Evolutionary conservation across 352 stramenopile genomes (phyloP).

Genomic region (Stramenopiles sp.): DNA sequence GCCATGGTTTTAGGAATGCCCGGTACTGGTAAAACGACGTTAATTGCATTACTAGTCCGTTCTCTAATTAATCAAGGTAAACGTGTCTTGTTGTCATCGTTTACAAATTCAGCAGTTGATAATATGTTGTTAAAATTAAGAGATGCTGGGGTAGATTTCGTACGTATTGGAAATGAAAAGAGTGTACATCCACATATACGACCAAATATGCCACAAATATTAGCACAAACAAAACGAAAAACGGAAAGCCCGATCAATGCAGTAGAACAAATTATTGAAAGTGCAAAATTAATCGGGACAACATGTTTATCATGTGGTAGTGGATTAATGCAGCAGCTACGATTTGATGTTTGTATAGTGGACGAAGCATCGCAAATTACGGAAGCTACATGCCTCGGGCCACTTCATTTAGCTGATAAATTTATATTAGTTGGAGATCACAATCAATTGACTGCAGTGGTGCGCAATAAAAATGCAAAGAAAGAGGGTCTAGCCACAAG

Average conservation of each 20-base stretch:
- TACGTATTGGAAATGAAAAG: constrained; percentile 42
- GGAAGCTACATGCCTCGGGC: constrained; percentile 72
- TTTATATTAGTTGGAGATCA: constrained; percentile 95
- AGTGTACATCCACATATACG: constrained; percentile 45
- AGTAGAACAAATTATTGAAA: constrained; percentile 32
- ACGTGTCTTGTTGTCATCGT: constrained; percentile 83
- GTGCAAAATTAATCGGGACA: constrained; percentile 36
- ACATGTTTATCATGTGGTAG: constrained; percentile 48
- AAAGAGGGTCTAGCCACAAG: constrained; percentile 54
- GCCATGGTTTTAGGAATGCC: constrained; percentile 78
- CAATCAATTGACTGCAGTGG: constrained; percentile 88
- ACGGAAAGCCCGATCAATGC: no score
- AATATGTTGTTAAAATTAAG: constrained; percentile 83
- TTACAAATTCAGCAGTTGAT: constrained; percentile 94
- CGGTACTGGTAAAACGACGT: constrained; percentile 37
- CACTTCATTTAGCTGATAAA: constrained; percentile 65
- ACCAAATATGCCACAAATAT: constrained; percentile 27
- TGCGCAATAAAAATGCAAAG: constrained; percentile 58
- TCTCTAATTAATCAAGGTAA: constrained; percentile 67
- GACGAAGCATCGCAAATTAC: constrained; percentile 96
- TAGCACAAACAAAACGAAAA: constrained; percentile 13
- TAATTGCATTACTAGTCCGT: constrained; percentile 76
- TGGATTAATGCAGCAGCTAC: constrained; percentile 44
- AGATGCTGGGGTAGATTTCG: constrained; percentile 30
- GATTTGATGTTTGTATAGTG: constrained; percentile 94